phyloP scores from a whole-genome alignment of 495 filamentous ascomycete species.

The Aspergillus egyptiacus region DNA sequence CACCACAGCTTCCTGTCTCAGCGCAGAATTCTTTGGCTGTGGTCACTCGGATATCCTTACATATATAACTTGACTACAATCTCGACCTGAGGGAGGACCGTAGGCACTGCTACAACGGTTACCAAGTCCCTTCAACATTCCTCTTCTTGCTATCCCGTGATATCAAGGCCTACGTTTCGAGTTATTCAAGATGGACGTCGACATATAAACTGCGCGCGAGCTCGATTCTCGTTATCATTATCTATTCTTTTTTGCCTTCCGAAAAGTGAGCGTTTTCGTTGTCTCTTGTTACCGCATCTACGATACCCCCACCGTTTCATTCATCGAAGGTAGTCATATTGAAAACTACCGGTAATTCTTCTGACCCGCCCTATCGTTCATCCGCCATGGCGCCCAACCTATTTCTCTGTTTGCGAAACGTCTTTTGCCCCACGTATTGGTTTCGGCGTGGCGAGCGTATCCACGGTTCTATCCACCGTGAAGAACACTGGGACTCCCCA shows the following conservation, averaged over 20 bases:
- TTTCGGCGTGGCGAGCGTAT: conserved; percentile 38
- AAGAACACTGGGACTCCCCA: conserved; percentile 43
- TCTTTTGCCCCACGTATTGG: conserved; percentile 42
- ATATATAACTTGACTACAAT: not conserved
- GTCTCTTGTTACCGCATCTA: conserved; percentile 8
- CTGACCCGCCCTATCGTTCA: not conserved
- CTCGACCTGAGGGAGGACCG: conserved; percentile 1
- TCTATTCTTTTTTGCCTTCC: conserved; percentile 21
- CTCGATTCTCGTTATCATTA: conserved; percentile 18
- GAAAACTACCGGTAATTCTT: conserved; percentile 7
- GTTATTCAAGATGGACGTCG: conserved; percentile 33
- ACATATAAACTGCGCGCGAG: conserved; percentile 27
- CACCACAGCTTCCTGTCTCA: conserved; percentile 8
- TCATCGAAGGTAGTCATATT: not conserved
- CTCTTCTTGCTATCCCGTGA: conserved; percentile 7
- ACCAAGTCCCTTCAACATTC: conserved; percentile 6
- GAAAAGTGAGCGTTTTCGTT: conserved; percentile 20
- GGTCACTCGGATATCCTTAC: not conserved
- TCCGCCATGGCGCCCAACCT: conserved; percentile 45
- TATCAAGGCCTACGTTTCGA: conserved; percentile 12
- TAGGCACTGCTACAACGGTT: conserved; percentile 3
- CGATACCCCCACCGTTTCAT: conserved; percentile 8
- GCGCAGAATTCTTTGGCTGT: conserved; percentile 3
- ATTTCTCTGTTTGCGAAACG: conserved; percentile 38
- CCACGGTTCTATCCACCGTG: conserved; percentile 30